A percentile compares a stretch with the other conserved stretches of the same genome.
phyloP scores from a whole-genome alignment of 1,284 basidiomycete genomes.

The Cryptococcus amylolentus region DNA sequence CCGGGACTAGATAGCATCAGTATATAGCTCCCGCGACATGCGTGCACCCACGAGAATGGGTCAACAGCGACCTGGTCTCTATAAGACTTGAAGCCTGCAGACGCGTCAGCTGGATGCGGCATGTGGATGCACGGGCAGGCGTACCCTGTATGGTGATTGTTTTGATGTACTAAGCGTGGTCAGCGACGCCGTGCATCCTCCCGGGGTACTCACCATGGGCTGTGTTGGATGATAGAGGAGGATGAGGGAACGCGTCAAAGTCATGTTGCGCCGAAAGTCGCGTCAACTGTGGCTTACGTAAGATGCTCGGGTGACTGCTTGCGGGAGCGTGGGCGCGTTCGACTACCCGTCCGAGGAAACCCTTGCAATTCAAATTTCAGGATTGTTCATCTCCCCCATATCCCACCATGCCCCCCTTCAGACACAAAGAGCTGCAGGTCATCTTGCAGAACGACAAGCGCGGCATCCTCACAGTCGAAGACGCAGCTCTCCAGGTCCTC shows the following conservation, averaged over 20 bases:
- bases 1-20: slow-evolving; percentile 60
- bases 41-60: slow-evolving; percentile 51
- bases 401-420: no score
- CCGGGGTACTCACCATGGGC: not conserved
- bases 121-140: slow-evolving; percentile 25
- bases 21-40: not conserved
- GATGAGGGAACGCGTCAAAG: not conserved
- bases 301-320: not conserved
- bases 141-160: slow-evolving; percentile 80
- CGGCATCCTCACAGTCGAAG: slow-evolving; percentile 42
- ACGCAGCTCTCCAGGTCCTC: slow-evolving; percentile 38
- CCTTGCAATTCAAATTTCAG: no score
- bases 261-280: slow-evolving; percentile 2
- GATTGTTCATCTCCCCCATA: no score
- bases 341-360: no score
- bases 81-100: slow-evolving; percentile 87
- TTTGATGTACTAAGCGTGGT: slow-evolving; percentile 68
- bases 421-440: slow-evolving; percentile 24
- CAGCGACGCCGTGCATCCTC: slow-evolving; percentile 13
- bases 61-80: slow-evolving; percentile 58
- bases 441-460: slow-evolving; percentile 42
- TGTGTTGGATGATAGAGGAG: not conserved
- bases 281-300: not conserved
- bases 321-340: no score
- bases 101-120: slow-evolving; percentile 10